phyloP scores from a whole-genome alignment of 352 stramenopile species.

The Globisporangium viniferum region DNA sequence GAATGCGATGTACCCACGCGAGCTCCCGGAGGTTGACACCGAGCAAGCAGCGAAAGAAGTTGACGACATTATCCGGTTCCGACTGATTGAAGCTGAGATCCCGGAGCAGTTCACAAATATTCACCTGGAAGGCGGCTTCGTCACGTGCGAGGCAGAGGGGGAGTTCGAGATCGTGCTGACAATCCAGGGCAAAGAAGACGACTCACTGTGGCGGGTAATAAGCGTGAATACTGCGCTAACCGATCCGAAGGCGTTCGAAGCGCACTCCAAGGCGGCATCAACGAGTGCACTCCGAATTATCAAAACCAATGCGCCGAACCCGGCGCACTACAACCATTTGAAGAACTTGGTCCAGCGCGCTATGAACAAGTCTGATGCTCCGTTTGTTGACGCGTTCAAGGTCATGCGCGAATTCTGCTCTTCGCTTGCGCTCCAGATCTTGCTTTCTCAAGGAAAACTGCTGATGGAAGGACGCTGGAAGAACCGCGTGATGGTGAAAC shows the following conservation, averaged over 20 bases:
- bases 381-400: conserved; percentile 75
- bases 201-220: conserved; percentile 77
- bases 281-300: conserved; percentile 76
- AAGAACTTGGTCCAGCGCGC: conserved; percentile 80
- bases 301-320: conserved; percentile 66
- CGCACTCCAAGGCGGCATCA: conserved; percentile 51
- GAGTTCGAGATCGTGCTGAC: conserved; percentile 87
- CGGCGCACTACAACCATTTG: conserved; percentile 76
- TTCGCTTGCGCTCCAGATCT: conserved; percentile 70
- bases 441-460: conserved; percentile 69
- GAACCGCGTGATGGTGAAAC: conserved; percentile 73
- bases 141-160: conserved; percentile 68
- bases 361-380: conserved; percentile 83
- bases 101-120: conserved; percentile 79
- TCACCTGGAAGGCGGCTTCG: conserved; percentile 70
- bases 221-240: conserved; percentile 77
- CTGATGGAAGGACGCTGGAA: conserved; percentile 81
- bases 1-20: conserved; percentile 63
- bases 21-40: conserved; percentile 63
- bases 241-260: conserved; percentile 49
- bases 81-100: conserved; percentile 78
- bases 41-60: conserved; percentile 55
- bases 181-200: conserved; percentile 72
- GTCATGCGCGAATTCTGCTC: conserved; percentile 86
- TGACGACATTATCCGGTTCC: conserved; percentile 78